Base-by-base conservation (phyloP, 164 flowering plant genomes). In the Liriodendron chinense region DNA sequence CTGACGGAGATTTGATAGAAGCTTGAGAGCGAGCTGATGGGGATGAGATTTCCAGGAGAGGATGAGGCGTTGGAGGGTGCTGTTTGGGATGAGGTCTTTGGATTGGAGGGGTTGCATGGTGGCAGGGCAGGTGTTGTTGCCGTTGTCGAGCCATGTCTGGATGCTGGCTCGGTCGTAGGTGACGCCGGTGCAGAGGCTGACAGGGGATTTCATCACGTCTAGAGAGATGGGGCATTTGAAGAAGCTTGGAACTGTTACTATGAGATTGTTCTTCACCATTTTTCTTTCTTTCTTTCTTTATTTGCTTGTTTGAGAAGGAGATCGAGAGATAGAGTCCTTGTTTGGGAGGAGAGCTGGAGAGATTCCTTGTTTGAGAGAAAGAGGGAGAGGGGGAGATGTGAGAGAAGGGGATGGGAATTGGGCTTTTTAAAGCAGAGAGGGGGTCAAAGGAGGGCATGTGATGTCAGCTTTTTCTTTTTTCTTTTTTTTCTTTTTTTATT, bases 41-140 rank as follows among this genome's bases (percentile, higher is more conserved):
- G 77, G 49, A 1, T 18, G 78, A 65, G 94, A 82, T 64, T 86
- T 14, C 98, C 99, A 93, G 85, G 89, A 80, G 84, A 86, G 87
- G 78, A 96, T 96, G 77, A 96, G 86, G 63, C 96, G 89, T 4
- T 88, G 93, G 22, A 96, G 86, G 26, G 87, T 92, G 75, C 78
- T 93, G 71, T 96, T 93, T 14, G 98, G 99, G 7, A 90, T 86
- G 65, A 93, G 75, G 16, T 90, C 96, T 67, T 83, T 90, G 79
- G 78, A 81, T 3, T 84, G 89, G 18, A 96, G 89, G 47, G 90
- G 85, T 78, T 93, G 97, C 95, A 91, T 91, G 78, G 98, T 96
- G 68, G 96, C 97, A 1, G 98, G 98, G 72, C 99, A 96, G 9
- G 99, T 96, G 83, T 92, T 90, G 87, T 96, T 84, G 68, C 99